These are phyloP conservation scores for Juglanconis sp. DNA, from an alignment of 2,329 filamentous ascomycete genomes.

Conservation along the genomic window DNA sequence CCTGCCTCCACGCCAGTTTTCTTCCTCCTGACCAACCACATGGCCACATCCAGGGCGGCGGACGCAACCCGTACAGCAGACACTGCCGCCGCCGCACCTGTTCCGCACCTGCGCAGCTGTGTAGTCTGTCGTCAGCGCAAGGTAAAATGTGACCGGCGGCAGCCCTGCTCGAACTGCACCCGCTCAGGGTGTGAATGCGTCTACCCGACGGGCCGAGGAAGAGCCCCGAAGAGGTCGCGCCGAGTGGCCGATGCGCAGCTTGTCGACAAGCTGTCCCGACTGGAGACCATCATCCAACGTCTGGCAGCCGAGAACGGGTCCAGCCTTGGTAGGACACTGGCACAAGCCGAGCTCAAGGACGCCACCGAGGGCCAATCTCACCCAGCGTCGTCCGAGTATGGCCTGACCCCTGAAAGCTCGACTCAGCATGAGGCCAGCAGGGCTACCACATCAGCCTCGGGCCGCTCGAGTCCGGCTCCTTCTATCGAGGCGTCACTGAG, in stretches of 20 bases:
- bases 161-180: constrained; percentile 11
- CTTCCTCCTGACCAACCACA: no score
- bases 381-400: not conserved
- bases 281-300: constrained; percentile 14
- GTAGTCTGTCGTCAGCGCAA: constrained; percentile 16
- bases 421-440: not conserved
- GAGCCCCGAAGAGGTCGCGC: constrained; percentile 18
- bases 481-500: constrained; percentile 12
- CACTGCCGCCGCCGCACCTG: not conserved
- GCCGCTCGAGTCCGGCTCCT: not conserved
- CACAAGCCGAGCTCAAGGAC: not conserved
- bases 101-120: constrained; percentile 8
- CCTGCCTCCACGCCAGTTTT: no score
- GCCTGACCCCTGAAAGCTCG: not conserved
- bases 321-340: not conserved
- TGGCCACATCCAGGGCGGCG: not conserved
- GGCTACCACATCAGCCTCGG: not conserved
- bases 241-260: constrained; percentile 9
- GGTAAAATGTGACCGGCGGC: constrained; percentile 14
- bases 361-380: not conserved
- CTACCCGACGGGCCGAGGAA: constrained; percentile 18
- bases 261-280: constrained; percentile 12
- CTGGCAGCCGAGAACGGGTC: not conserved
- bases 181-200: constrained; percentile 10
- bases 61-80: not conserved